Percentiles rank a stretch among this genome's conserved stretches.
These are phyloP conservation scores for Bolboschoenoplectus hybrid DNA, from an alignment of 202 grass and related monocot genomes.

Conservation along the genomic window DNA sequence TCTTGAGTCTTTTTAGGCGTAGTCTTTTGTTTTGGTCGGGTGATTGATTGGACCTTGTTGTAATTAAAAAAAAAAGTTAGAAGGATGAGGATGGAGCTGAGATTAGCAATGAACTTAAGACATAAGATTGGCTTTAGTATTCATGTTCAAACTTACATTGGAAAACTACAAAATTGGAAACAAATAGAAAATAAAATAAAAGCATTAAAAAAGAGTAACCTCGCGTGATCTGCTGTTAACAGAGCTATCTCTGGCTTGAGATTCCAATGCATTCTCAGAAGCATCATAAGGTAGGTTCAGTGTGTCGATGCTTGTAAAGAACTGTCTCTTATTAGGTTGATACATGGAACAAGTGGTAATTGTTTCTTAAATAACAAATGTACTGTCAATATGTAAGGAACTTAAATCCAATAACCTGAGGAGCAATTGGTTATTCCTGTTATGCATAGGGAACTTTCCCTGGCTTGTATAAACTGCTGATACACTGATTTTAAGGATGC, in stretches of 20 bases:
- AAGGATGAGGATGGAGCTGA: background rate
- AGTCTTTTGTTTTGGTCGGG: background rate
- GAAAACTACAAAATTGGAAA: background rate
- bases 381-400: background rate
- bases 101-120: too few relatives aligned
- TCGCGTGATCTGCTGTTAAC: too few relatives aligned
- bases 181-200: too few relatives aligned
- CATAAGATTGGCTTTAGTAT: background rate
- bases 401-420: background rate
- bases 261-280: too few relatives aligned
- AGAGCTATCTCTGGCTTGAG: too few relatives aligned
- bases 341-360: background rate
- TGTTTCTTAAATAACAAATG: background rate
- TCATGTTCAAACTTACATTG: background rate
- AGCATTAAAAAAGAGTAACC: too few relatives aligned
- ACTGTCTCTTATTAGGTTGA: background rate
- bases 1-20: background rate
- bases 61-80: background rate
- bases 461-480: background rate
- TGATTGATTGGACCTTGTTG: background rate
- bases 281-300: too few relatives aligned
- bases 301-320: too few relatives aligned
- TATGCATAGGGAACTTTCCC: conserved; percentile 4
- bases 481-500: background rate
- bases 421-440: background rate